Base-by-base conservation (phyloP, 495 filamentous ascomycete species). In the Aspergillus leporis region DNA sequence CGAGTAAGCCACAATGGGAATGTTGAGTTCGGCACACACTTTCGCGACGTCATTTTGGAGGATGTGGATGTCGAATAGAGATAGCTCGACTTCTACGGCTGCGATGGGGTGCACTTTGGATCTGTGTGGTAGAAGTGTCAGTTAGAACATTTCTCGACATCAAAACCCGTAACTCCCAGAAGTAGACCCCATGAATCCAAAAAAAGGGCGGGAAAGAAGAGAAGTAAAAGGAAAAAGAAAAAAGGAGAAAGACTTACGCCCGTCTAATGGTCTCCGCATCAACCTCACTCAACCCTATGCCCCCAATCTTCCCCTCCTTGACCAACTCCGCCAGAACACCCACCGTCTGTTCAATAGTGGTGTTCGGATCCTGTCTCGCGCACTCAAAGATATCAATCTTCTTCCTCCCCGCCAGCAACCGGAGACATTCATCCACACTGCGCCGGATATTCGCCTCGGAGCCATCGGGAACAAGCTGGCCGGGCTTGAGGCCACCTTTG, bases 301-400 rank as follows among this genome's bases (percentile, higher is more conserved):
- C 91, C 34, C 80, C 79, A 63, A 97, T 77, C 74, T 92, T 89
- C 34, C 92, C 92, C 34, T 82, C 85, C 61, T 91, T 82, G 21
- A 94, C 80, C 63, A 85, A 84, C 66, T 89, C 73, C 23, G 83
- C 80, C 21, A 90, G 72, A 21, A 78, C 66, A 6, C 69, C 67
- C 40, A 89, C 74, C 8, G 82, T 85, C 34, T 81, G 73, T 66
- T 89, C 84, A 41, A 89, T 72, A 1, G 83, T 82, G 45, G 76
- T 78, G 0, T 83, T 83, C 5, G 78, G 79, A 62, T 95, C 92
- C 22, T 90, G 81, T 3, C 92, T 78, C 16, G 88, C 90, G 60
- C 75, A 85, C 72, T 93, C 87, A 61, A 92, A 97, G 53, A 93
- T 83, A 71, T 96, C 91, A 56, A 96, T 73, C 60, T 79, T 86